Conservation (phyloP, 2,329 filamentous ascomycete species). For the Pestalotiopsis sp. region DNA sequence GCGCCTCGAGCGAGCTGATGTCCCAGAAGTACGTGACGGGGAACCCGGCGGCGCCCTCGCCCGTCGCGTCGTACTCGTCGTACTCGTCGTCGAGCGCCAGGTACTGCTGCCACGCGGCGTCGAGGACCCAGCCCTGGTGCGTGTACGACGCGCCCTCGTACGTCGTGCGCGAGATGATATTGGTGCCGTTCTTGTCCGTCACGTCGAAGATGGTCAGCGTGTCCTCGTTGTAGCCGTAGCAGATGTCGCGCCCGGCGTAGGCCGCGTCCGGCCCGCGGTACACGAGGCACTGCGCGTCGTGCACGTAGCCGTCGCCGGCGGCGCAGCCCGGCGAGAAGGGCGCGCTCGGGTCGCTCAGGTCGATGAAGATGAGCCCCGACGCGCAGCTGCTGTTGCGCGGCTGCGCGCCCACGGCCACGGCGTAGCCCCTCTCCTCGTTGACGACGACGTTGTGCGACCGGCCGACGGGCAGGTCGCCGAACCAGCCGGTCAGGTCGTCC, state of each 20-base stretch:
- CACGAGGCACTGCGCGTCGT: conserved; percentile 56
- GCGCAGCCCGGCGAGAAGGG: conserved; percentile 57
- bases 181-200: conserved; percentile 47
- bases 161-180: conserved; percentile 53
- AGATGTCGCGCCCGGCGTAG: conserved; percentile 54
- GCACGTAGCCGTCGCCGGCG: conserved; percentile 58
- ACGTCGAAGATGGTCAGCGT: conserved; percentile 57
- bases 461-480: conserved; percentile 34
- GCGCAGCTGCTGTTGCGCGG: conserved; percentile 45
- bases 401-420: conserved; percentile 44
- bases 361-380: conserved; percentile 59
- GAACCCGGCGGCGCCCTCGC: conserved; percentile 42
- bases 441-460: conserved; percentile 56
- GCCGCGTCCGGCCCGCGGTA: conserved; percentile 52
- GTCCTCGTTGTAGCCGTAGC: conserved; percentile 59
- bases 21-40: conserved; percentile 56
- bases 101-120: conserved; percentile 44
- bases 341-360: conserved; percentile 55
- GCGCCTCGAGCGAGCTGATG: conserved; percentile 44
- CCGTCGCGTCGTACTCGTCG: conserved; percentile 46
- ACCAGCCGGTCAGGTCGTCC: conserved; percentile 38
- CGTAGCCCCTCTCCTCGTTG: conserved; percentile 51
- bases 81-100: conserved; percentile 57
- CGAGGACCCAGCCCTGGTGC: conserved; percentile 59
- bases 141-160: conserved; percentile 61